Evolutionary conservation across 2,329 filamentous ascomycete genomes (phyloP), one percentile per base, ranked within the genome.

Genomic region (Colletotrichum sp.): DNA sequence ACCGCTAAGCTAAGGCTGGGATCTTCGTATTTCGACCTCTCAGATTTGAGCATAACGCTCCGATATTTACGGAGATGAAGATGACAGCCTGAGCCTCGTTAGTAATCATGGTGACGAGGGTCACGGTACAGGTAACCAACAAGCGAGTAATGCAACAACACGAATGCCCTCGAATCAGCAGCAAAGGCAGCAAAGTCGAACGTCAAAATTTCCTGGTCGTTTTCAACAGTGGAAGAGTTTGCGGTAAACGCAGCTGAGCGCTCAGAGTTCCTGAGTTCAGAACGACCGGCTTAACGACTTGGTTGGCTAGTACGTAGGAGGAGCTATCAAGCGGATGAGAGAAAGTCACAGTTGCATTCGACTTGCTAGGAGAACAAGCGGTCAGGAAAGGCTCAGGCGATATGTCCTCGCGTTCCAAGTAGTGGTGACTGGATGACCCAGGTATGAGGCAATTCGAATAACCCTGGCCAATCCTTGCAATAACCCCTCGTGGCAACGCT

Each of bases 1-100:
- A 32, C 9, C 12, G 69, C 36, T 21, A 68, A 26, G 69, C 72
- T 64, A 65, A 76, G 69, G 57, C 57, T 69, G 73, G 32, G 26
- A 32, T 12, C 16, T 52, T 74, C 74, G 74, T 76, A 73, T 44
- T 13, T 69, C 10, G 71, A 21, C 74, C 74, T 76, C 69, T 76
- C 65, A 62, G 32, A 12, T 66, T 69, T n/a, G 34, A 69, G 71
- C 8, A 26, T 44, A 18, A 69, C 8, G 69, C 39, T 57, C 18
- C 34, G 18, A 39, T 12, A 28, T 2, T 39, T 18, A 30, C 16
- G 24, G 26, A 30, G 52, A 49, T 34, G 28, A 34, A 16, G 59
- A 59, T 71, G 74, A 15, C 44, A 9, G 60, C 64, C 16, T 24
- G 32, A 39, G 44, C 65, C 34, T 63, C n/a, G 32, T 60, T 26